Percentiles rank a stretch among this genome's conserved stretches.
These are phyloP conservation scores for Fraxinus sp. DNA, from an alignment of 305 asterid genomes.

Conservation along the genomic window DNA sequence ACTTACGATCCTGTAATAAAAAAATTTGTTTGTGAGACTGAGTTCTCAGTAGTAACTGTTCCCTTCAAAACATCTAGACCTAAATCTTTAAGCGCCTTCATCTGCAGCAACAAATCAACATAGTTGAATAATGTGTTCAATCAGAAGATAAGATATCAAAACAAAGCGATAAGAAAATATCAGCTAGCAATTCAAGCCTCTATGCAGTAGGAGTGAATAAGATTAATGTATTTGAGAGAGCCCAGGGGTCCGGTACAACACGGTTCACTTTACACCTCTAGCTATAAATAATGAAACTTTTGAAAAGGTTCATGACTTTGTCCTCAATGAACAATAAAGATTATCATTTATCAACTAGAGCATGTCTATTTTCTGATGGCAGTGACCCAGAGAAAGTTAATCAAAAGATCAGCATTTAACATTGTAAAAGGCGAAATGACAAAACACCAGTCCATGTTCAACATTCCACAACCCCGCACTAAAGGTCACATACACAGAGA, in stretches of 20 bases:
- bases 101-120: conserved; percentile 52
- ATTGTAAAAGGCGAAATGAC: background rate
- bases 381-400: background rate
- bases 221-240: background rate
- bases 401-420: background rate
- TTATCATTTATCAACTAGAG: background rate
- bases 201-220: background rate
- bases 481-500: background rate
- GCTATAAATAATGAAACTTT: background rate
- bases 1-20: conserved; percentile 73
- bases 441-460: background rate
- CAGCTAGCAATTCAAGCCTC: background rate
- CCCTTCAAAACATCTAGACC: conserved; percentile 94
- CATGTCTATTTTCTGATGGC: background rate
- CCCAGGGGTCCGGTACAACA: background rate
- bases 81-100: conserved; percentile 90
- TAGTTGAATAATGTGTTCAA: conserved; percentile 18
- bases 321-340: background rate
- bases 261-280: background rate
- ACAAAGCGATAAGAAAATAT: conserved; percentile 13
- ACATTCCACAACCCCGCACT: background rate
- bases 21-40: conserved; percentile 74
- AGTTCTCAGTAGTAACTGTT: conserved; percentile 74
- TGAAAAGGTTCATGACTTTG: background rate
- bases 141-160: conserved; percentile 17